Conservation (phyloP, 75 land plant species). For the Isoetes taiwanensis region DNA sequence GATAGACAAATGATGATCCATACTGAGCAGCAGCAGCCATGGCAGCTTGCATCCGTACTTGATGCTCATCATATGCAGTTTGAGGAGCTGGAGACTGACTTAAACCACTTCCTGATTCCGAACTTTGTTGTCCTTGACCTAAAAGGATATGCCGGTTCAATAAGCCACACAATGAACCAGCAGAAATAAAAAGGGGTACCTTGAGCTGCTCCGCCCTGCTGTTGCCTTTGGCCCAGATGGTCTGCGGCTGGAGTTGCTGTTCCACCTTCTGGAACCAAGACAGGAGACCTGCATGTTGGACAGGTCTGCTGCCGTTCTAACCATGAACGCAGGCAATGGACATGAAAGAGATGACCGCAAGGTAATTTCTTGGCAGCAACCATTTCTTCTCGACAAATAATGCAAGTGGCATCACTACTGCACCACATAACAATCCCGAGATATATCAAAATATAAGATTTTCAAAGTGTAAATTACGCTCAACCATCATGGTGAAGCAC, state of each 20-base stretch:
- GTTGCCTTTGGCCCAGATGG: slow-evolving; percentile 35
- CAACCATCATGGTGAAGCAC: no score
- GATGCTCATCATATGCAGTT: slow-evolving; percentile 30
- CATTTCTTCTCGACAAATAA: slow-evolving; percentile 99
- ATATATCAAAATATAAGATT: background rate
- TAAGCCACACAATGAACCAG: background rate
- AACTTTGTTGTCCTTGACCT: background rate
- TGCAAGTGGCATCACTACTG: slow-evolving; percentile 98
- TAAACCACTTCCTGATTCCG: slow-evolving; percentile 3
- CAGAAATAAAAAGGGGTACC: background rate
- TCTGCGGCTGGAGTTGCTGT: slow-evolving; percentile 24
- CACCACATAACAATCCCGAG: background rate
- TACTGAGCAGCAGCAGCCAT: slow-evolving; percentile 53
- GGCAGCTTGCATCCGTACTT: slow-evolving; percentile 64
- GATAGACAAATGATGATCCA: slow-evolving; percentile 58
- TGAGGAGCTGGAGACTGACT: slow-evolving; percentile 9
- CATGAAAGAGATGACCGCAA: slow-evolving; percentile 98
- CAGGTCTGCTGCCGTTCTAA: slow-evolving; percentile 93
- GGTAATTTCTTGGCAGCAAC: slow-evolving; percentile 75
- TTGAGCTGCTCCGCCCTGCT: background rate
- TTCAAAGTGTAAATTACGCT: no score
- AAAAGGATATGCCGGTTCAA: background rate
- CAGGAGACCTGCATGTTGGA: slow-evolving; percentile 86
- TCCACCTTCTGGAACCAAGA: slow-evolving; percentile 59
- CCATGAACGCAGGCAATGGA: slow-evolving; percentile 94